Percentiles rank a stretch among this genome's conserved stretches.
Evolutionary conservation across 73 alveolate genomes (phyloP).

Genomic region (Paramecium octaurelia): DNA sequence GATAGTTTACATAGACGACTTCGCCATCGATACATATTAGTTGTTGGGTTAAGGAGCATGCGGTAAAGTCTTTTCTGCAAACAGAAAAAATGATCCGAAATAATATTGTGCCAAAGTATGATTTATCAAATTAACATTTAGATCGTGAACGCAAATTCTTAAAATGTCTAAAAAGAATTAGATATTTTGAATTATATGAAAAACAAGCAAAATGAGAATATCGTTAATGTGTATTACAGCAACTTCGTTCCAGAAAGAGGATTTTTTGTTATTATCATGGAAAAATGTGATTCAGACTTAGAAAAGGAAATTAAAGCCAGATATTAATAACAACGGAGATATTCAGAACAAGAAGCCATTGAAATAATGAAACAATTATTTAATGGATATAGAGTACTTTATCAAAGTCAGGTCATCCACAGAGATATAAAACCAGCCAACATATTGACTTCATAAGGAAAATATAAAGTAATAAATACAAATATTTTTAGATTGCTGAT

Average conservation of each 20-base stretch:
- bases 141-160: not conserved
- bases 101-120: not conserved
- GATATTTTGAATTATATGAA: not conserved
- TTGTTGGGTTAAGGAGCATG: not conserved
- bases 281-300: conserved; percentile 15
- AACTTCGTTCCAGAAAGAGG: not conserved
- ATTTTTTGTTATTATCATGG: not conserved
- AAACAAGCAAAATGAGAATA: not conserved
- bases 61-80: not conserved
- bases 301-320: not conserved
- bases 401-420: conserved; percentile 10
- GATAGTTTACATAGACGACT: not conserved
- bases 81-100: not conserved
- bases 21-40: not conserved
- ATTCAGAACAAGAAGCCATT: not conserved
- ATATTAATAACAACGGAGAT: not conserved
- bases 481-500: not conserved
- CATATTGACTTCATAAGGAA: not conserved
- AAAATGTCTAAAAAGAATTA: not conserved
- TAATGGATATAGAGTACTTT: conserved; percentile 5
- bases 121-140: not conserved
- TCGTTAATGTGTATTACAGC: not conserved
- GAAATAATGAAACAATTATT: not conserved
- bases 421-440: conserved; percentile 62
- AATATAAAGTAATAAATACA: not conserved